Base-by-base conservation (phyloP, 805 yeast genomes). In the Barnettozyma vustinii region DNA sequence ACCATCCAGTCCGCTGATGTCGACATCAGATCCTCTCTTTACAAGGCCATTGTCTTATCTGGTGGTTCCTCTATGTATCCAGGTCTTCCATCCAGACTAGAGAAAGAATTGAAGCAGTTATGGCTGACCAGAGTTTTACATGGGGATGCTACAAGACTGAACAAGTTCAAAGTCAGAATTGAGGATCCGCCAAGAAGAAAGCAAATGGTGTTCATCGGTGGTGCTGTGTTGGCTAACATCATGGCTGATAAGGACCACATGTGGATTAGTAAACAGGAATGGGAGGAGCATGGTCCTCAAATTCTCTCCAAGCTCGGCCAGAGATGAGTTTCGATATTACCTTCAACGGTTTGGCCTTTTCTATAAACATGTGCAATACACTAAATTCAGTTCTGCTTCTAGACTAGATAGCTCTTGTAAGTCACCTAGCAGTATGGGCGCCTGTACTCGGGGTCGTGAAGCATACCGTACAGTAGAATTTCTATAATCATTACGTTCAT, bases 31-130 rank as follows among this genome's bases (percentile, higher is more conserved):
- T 76, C 96, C 7, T 79, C 96, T 1, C 75, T 94, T 52, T 94
- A 80, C 72, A 87, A 85, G 63, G 96, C 97, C 2, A 87, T 94
- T 65, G 98, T 94, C 26, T 77, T 94, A 41, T 87, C 96, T 6
- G 99, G 99, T 65, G 99, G 99, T 50, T 91, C 98, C 1, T 86
- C 96, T 45, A 94, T 94, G 99, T 94, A 94, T 65, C 98, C 99
- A 1, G 99, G 99, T 27, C 78, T 94, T 58, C 99, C 99, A 18
- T 86, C 96, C 12, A 79, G 99, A 62, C 74, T 94, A 57, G 98
- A 94, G 68, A 92, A 88, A 67, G 99, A 94, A 68, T 77, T 94
- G 68, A 94, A 94, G 71, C 99, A 94, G 68, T 81, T 88, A 58
- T 94, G 98, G 98, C 83, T 87, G 57, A 83, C 95, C 2, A 80